Base-by-base conservation (phyloP, 2,329 filamentous ascomycete genomes). In the Cladosporium velox region DNA sequence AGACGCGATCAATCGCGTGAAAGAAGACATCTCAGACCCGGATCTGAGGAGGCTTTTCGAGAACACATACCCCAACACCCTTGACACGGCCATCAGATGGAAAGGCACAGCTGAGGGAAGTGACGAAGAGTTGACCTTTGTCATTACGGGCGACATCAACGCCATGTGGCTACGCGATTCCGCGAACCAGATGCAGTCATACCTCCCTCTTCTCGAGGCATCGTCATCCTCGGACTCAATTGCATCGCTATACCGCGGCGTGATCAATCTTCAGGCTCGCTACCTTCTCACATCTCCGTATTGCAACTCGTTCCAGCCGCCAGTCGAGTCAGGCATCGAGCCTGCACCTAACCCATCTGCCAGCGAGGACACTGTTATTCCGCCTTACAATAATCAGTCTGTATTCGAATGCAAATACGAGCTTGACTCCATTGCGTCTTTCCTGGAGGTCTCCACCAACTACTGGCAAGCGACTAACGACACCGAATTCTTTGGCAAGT, bases 1-100 rank as follows among this genome's bases (percentile, higher is more conserved):
- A 71, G 72, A 77, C 57, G 73, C 73, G 0, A 68, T 83, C 35
- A 65, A 69, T 11, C 68, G 70, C 8, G 74, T 79, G 28, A 64
- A 67, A 10, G 44, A 47, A 11, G 67, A 70, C 32, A 83, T 84
- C 67, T 72, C 73, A 26, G 82, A 84, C 68, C 81, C 80, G 0
- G 91, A 93, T 74, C 82, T 93, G 24, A 88, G 84, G 74, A 84
- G 88, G 3, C 80, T 93, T 12, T 93, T 93, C 73, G 79, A 87
- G 70, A 93, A 93, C 74, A 82, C 87, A 1, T 92, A 87, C 74
- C 90, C 90, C 0, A 93, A 91, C 76, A 91, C 90, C 0, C 81
- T 93, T 12, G 90, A 92, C 73, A 92, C 90, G 0, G 89, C 90
- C 0, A 85, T 92, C 51, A 83, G 84, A 67, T 92, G 89, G 89